phyloP scores from a whole-genome alignment of 768 basidiomycete genomes.

The Tricholoma bakamatsutake region DNA sequence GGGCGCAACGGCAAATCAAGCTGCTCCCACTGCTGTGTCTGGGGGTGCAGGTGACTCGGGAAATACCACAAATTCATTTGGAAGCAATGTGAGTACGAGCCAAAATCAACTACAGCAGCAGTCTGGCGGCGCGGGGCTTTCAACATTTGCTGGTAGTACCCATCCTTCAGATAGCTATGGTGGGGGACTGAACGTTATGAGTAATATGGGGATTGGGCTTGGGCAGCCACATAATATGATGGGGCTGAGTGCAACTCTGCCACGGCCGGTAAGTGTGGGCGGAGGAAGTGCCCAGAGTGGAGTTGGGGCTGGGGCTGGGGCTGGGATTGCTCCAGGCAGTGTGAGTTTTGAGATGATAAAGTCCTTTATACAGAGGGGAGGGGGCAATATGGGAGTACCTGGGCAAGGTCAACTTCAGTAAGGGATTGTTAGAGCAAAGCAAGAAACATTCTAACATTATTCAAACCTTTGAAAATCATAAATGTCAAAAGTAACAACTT shows the following conservation, averaged over 20 bases:
- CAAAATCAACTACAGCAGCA: slow-evolving; percentile 19
- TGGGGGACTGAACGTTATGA: slow-evolving; percentile 19
- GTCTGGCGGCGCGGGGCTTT: neutral
- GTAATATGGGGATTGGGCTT: slow-evolving; percentile 12
- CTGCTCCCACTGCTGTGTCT: no score
- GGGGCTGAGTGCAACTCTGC: slow-evolving; percentile 12
- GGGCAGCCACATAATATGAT: slow-evolving; percentile 19
- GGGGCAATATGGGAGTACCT: neutral
- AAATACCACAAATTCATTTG: neutral
- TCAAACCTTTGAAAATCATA: no score
- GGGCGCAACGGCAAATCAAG: neutral
- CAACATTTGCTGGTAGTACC: slow-evolving; percentile 6
- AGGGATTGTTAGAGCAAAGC: no score
- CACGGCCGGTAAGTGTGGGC: slow-evolving; percentile 10
- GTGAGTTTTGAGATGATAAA: slow-evolving; percentile 38
- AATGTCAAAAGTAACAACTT: no score
- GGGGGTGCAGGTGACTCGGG: neutral
- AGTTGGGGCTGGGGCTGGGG: neutral
- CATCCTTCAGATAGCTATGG: neutral
- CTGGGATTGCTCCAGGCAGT: slow-evolving; percentile 12
- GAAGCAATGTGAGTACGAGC: slow-evolving; percentile 1
- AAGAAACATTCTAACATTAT: no score
- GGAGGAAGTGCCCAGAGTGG: slow-evolving; percentile 8
- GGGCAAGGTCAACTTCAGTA: neutral
- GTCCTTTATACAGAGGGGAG: slow-evolving; percentile 35